Evolutionary conservation across 1,284 basidiomycete species (phyloP).

Genomic region (Malassezia japonica): DNA sequence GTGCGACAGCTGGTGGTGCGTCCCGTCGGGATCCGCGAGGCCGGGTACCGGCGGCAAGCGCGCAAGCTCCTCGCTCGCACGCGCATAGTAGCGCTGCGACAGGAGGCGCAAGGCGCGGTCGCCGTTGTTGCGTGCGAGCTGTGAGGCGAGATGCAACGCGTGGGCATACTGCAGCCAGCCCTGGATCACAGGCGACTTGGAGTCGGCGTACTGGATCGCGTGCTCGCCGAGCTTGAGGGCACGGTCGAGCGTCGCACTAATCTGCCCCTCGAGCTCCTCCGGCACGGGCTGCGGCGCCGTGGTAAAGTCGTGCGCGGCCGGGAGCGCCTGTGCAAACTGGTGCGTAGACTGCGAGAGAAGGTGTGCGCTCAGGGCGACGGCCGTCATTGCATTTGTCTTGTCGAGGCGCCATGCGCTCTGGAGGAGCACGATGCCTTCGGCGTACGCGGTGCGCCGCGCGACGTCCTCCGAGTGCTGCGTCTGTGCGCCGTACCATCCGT

Average conservation of each 20-base stretch:
- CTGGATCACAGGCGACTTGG: constrained; percentile 27
- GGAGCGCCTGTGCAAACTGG: constrained; percentile 13
- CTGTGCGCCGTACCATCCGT: constrained; percentile 33
- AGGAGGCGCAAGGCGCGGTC: constrained; percentile 27
- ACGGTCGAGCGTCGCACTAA: constrained; percentile 25
- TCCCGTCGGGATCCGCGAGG: background rate
- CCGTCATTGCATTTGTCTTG: constrained; percentile 42
- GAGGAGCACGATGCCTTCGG: constrained; percentile 33
- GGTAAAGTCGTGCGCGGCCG: constrained; percentile 9
- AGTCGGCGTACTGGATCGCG: constrained; percentile 45
- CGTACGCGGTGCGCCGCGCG: constrained; percentile 36
- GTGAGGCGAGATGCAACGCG: constrained; percentile 34
- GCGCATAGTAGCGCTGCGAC: constrained; percentile 36
- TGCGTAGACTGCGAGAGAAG: constrained; percentile 30
- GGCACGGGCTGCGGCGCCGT: constrained; percentile 10
- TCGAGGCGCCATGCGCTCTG: constrained; percentile 42
- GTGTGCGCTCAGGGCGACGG: constrained; percentile 36
- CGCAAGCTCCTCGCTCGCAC: constrained; percentile 31
- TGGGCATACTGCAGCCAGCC: constrained; percentile 39
- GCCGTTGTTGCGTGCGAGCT: constrained; percentile 24
- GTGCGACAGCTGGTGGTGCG: constrained; percentile 19
- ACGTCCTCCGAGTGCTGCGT: constrained; percentile 26
- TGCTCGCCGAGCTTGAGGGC: constrained; percentile 46
- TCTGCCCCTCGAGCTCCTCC: constrained; percentile 18
- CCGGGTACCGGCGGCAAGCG: constrained; percentile 15